phyloP scores from a whole-genome alignment of 73 alveolate species.

The Strombidium stylifer region DNA sequence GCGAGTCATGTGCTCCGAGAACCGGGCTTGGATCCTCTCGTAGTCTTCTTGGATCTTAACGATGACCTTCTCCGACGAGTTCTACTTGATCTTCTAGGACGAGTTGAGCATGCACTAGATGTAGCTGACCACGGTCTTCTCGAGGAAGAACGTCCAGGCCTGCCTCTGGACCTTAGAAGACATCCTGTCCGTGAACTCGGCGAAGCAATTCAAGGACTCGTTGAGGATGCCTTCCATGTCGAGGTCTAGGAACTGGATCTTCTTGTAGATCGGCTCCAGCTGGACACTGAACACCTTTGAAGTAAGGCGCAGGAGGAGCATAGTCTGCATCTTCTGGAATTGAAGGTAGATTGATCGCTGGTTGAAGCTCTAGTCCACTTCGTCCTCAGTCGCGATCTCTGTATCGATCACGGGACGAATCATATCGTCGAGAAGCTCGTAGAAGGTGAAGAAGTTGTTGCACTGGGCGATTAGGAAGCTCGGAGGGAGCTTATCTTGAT shows the following conservation, averaged over 20 bases:
- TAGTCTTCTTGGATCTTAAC: constrained; percentile 47
- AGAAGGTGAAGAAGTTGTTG: constrained; percentile 53
- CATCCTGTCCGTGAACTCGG: constrained; percentile 49
- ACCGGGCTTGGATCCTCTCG: constrained; percentile 38
- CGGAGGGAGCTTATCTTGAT: constrained; percentile 3
- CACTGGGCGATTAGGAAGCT: constrained; percentile 53
- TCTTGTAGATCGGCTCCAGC: constrained; percentile 6
- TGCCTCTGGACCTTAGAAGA: constrained; percentile 23
- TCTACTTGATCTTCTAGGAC: constrained; percentile 45
- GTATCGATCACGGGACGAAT: not conserved
- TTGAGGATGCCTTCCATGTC: constrained; percentile 44
- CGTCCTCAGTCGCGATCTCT: constrained; percentile 25
- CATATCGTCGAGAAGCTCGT: constrained; percentile 42
- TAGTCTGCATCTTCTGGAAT: constrained; percentile 13
- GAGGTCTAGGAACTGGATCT: constrained; percentile 32
- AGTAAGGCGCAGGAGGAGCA: constrained; percentile 10
- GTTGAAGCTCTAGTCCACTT: constrained; percentile 17
- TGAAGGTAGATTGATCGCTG: constrained; percentile 6
- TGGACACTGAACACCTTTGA: constrained; percentile 6
- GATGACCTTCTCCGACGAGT: constrained; percentile 31
- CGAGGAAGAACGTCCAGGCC: constrained; percentile 43
- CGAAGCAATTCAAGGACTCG: constrained; percentile 37
- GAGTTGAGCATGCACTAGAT: constrained; percentile 59
- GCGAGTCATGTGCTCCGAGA: constrained; percentile 48
- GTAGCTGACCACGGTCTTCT: constrained; percentile 48